A percentile compares a stretch with the other conserved stretches of the same genome.
These are phyloP conservation scores for Neoboletus brunneissimus DNA, from an alignment of 768 basidiomycete species.

Conservation along the genomic window DNA sequence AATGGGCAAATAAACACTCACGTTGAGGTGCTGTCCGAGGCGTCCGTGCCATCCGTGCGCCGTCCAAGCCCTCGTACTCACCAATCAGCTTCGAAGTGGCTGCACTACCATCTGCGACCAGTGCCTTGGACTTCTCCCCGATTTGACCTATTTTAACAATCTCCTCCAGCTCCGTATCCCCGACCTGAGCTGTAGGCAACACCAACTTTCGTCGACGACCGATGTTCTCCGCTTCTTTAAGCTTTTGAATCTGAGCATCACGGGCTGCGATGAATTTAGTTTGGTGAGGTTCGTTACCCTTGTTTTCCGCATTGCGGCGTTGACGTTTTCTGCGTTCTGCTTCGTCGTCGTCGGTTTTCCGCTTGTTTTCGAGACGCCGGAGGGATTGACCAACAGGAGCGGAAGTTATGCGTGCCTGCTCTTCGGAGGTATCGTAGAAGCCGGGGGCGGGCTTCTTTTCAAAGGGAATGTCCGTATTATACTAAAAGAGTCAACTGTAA, in stretches of 20 bases:
- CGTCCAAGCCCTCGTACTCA: conserved; percentile 88
- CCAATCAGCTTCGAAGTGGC: conserved; percentile 84
- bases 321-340: conserved; percentile 90
- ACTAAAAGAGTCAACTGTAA: conserved; percentile 44
- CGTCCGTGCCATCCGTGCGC: conserved; percentile 89
- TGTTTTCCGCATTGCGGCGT: conserved; percentile 57
- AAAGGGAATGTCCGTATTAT: conserved; percentile 97
- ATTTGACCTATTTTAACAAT: conserved; percentile 98
- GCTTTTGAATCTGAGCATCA: conserved; percentile 95
- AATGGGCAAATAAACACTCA: conserved; percentile 41
- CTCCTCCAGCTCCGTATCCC: conserved; percentile 92
- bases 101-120: conserved; percentile 80
- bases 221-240: conserved; percentile 97
- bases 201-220: conserved; percentile 80
- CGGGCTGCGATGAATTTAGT: conserved; percentile 96
- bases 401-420: conserved; percentile 80
- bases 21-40: conserved; percentile 93
- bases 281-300: conserved; percentile 71
- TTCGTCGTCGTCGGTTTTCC: conserved; percentile 91
- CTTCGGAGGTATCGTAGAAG: conserved; percentile 96
- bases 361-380: conserved; percentile 92
- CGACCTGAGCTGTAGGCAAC: conserved; percentile 88
- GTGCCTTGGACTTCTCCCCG: conserved; percentile 81
- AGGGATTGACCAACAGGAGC: conserved; percentile 91
- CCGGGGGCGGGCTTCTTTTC: conserved; percentile 95